These are phyloP conservation scores for Houttuynia cordata DNA, from an alignment of 164 flowering plant species.

Conservation along the genomic window DNA sequence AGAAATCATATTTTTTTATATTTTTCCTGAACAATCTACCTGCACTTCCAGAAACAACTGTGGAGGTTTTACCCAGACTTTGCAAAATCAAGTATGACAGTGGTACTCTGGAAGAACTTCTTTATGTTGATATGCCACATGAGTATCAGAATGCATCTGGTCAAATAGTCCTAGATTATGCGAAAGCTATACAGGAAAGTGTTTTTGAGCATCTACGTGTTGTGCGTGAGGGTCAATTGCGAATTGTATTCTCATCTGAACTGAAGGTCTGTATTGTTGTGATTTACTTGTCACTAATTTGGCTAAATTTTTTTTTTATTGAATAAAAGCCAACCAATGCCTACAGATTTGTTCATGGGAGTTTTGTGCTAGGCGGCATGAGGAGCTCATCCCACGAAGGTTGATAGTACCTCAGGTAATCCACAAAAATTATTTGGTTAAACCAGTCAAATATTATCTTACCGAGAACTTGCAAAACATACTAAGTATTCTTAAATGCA, in stretches of 20 bases:
- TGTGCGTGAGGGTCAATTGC: slow-evolving; percentile 97
- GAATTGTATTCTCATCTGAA: slow-evolving; percentile 87
- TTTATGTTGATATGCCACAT: slow-evolving; percentile 95
- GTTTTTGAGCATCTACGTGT: slow-evolving; percentile 98
- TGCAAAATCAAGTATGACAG: slow-evolving; percentile 98
- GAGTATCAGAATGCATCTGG: slow-evolving; percentile 88
- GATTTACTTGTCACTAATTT: background rate
- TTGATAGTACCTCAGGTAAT: slow-evolving; percentile 83
- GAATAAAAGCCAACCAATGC: background rate
- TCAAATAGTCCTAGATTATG: slow-evolving; percentile 93
- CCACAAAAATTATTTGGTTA: background rate
- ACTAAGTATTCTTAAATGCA: too few relatives aligned
- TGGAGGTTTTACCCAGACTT: slow-evolving; percentile 92
- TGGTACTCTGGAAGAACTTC: slow-evolving; percentile 94
- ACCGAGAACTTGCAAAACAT: too few relatives aligned
- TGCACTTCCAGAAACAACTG: slow-evolving; percentile 72
- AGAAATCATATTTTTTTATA: background rate
- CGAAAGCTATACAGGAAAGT: slow-evolving; percentile 98
- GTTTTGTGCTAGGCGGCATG: slow-evolving; percentile 98
- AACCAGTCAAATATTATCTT: background rate
- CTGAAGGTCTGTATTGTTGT: slow-evolving; percentile 47
- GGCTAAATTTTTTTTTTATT: background rate
- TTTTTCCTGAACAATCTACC: background rate
- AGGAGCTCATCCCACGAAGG: slow-evolving; percentile 91
- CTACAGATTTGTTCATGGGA: slow-evolving; percentile 97